A percentile compares a stretch with the other conserved stretches of the same genome.
These are phyloP conservation scores for Ogataea glucozyma DNA, from an alignment of 805 yeast species.

Conservation along the genomic window DNA sequence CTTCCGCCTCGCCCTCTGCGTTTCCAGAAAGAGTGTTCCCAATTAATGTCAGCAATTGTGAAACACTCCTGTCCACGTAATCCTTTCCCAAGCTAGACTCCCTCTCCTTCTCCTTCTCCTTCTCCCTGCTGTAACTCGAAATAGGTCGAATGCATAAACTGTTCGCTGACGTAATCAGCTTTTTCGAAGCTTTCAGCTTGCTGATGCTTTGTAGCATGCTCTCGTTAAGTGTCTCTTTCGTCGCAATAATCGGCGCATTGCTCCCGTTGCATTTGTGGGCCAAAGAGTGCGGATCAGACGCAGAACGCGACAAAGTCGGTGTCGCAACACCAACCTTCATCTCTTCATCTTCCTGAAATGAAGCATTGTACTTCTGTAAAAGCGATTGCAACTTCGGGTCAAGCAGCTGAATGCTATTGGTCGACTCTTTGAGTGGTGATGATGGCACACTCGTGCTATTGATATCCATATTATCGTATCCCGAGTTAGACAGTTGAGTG, in stretches of 20 bases:
- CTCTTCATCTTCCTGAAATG: conserved; percentile 29
- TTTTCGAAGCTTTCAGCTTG: conserved; percentile 42
- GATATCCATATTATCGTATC: conserved; percentile 16
- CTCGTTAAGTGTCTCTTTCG: conserved; percentile 28
- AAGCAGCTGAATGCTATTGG: conserved; percentile 23
- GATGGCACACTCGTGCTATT: conserved; percentile 39
- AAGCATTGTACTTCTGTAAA: conserved; percentile 44
- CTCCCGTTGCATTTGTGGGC: conserved; percentile 31
- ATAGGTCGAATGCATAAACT: no score
- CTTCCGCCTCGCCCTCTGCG: background rate
- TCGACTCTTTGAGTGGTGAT: conserved; percentile 41
- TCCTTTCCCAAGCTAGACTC: background rate
- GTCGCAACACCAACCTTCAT: no score
- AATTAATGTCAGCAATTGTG: conserved; percentile 28
- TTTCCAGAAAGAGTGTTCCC: conserved; percentile 22
- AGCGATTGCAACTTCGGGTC: conserved; percentile 35
- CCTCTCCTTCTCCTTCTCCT: no score
- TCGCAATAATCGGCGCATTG: conserved; percentile 27
- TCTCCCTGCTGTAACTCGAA: no score
- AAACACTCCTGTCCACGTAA: conserved; percentile 21
- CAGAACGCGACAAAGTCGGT: conserved; percentile 32
- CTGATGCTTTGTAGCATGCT: conserved; percentile 38
- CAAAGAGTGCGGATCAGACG: conserved; percentile 35
- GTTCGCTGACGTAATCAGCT: conserved; percentile 12
- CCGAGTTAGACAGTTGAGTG: conserved; percentile 15